These are phyloP conservation scores for Rhizoclosmatium sp. DNA, from an alignment of 192 early-diverging fungal genomes.

Conservation along the genomic window DNA sequence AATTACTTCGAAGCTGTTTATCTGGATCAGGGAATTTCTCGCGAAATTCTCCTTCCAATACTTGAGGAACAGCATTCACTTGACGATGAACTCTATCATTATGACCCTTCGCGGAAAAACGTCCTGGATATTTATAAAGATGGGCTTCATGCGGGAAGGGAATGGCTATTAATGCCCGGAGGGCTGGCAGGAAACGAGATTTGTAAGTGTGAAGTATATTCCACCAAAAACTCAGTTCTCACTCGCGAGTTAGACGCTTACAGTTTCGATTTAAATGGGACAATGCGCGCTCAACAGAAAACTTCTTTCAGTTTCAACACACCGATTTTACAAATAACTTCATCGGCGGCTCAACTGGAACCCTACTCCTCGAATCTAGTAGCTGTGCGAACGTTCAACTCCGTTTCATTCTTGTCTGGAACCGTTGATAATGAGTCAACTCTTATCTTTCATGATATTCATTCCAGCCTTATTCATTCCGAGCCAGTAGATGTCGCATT, in stretches of 20 bases:
- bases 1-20: constrained; percentile 30
- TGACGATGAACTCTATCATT: constrained; percentile 5
- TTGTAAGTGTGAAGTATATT: not conserved
- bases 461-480: not conserved
- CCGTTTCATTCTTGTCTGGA: constrained; percentile 5
- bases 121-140: constrained; percentile 9
- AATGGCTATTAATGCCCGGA: constrained; percentile 20
- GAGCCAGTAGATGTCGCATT: constrained; percentile 27
- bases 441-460: constrained; percentile 22
- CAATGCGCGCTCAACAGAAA: not conserved
- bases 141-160: not conserved
- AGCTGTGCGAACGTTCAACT: constrained; percentile 17
- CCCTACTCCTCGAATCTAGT: not conserved
- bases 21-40: constrained; percentile 22
- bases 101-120: constrained; percentile 24
- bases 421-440: not conserved
- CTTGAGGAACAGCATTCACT: not conserved
- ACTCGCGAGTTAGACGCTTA: not conserved
- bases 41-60: constrained; percentile 6
- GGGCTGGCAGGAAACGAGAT: constrained; percentile 27
- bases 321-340: constrained; percentile 28
- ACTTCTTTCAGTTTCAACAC: constrained; percentile 16
- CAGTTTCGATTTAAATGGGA: no score
- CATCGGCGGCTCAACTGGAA: not conserved
- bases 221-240: not conserved